Percentiles rank a stretch among this genome's conserved stretches.
Conservation (phyloP, 1,139 yeast species). For the Yamadazyma sp. region DNA sequence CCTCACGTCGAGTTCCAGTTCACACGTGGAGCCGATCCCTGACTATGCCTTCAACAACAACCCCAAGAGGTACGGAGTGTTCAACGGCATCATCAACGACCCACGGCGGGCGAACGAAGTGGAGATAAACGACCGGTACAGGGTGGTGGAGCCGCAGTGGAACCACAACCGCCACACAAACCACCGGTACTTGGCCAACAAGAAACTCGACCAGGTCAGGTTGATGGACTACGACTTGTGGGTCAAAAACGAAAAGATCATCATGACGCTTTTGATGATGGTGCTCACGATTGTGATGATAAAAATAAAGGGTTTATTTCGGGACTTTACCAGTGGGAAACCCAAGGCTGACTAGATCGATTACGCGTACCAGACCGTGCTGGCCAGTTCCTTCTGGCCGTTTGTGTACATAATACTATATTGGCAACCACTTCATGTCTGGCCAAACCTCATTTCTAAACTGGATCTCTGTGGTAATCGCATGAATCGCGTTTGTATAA, state of each 20-base stretch:
- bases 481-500: background rate
- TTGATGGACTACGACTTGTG: constrained; percentile 40
- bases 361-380: no score
- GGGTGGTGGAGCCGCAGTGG: constrained; percentile 36
- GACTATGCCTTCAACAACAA: constrained; percentile 22
- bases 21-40: constrained; percentile 35
- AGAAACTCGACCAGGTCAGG: constrained; percentile 36
- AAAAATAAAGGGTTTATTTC: constrained; percentile 10
- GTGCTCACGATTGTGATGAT: constrained; percentile 13
- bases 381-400: no score
- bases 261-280: constrained; percentile 26
- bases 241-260: constrained; percentile 39
- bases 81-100: constrained; percentile 48
- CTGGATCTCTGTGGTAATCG: no score
- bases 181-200: constrained; percentile 31
- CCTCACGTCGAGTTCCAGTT: constrained; percentile 34
- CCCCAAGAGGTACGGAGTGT: constrained; percentile 41
- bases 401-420: no score
- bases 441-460: no score
- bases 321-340: background rate
- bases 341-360: background rate
- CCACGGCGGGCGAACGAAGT: constrained; percentile 47
- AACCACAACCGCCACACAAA: constrained; percentile 32
- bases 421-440: no score
- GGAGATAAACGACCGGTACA: constrained; percentile 53